phyloP scores from a whole-genome alignment of 345 rosid species.

The Fremontodendron californicum region DNA sequence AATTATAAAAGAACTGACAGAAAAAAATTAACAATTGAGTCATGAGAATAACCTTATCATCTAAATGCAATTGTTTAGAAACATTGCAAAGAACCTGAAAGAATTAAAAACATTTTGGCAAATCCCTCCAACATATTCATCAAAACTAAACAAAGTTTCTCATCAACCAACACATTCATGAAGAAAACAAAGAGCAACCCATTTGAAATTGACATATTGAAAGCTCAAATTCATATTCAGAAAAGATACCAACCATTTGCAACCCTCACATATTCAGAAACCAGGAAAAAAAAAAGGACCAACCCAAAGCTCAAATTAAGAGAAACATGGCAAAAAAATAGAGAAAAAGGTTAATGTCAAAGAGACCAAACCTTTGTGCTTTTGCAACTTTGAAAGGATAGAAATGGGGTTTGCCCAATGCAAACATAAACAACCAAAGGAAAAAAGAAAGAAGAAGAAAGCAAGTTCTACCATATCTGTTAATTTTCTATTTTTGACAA shows the following conservation, averaged over 20 bases:
- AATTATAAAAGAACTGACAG: not conserved
- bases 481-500: slow-evolving; percentile 8
- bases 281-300: not conserved
- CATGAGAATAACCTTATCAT: not conserved
- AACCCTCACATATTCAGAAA: not conserved
- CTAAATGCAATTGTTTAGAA: not conserved
- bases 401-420: not conserved
- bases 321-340: not conserved
- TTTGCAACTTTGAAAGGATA: not conserved
- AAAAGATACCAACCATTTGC: not conserved
- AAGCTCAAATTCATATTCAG: not conserved
- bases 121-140: not conserved
- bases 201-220: not conserved
- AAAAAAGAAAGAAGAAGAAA: not conserved
- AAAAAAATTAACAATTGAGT: not conserved
- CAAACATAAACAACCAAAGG: not conserved
- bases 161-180: not conserved
- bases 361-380: not conserved
- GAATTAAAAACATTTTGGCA: not conserved
- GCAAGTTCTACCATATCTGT: not conserved
- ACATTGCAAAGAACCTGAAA: not conserved
- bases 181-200: slow-evolving; percentile 7
- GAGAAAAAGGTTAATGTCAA: not conserved
- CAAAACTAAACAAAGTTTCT: not conserved
- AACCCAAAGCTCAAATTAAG: not conserved